Evolutionary conservation across 2,329 filamentous ascomycete genomes (phyloP).

Genomic region (Xylariaceae sp.): DNA sequence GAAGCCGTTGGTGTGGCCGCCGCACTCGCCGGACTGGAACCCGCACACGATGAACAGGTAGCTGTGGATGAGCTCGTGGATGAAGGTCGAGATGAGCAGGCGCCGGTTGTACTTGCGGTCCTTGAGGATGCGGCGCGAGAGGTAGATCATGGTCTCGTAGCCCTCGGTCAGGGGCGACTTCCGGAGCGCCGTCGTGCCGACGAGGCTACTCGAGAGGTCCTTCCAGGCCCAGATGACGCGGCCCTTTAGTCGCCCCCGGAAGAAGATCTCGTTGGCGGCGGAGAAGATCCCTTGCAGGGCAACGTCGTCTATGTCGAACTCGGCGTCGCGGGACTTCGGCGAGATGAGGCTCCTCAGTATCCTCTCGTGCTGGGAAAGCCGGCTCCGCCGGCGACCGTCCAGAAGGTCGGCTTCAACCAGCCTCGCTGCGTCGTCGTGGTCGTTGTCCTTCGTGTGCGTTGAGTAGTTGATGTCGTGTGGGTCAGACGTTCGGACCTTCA

Average conservation of each 20-base stretch:
- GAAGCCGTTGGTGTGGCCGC: constrained; percentile 65
- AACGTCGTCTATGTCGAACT: constrained; percentile 59
- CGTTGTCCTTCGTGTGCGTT: constrained; percentile 48
- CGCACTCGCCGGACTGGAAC: constrained; percentile 55
- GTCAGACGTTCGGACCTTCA: constrained; percentile 21
- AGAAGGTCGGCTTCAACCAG: constrained; percentile 53
- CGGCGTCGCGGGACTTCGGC: constrained; percentile 48
- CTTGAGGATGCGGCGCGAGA: constrained; percentile 62
- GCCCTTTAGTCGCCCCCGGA: constrained; percentile 56
- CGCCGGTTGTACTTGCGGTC: constrained; percentile 59
- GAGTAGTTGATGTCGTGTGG: constrained; percentile 32
- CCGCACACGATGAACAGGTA: constrained; percentile 67
- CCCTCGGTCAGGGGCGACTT: constrained; percentile 49
- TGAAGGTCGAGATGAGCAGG: constrained; percentile 64
- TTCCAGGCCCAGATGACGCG: constrained; percentile 67
- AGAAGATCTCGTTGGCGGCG: constrained; percentile 65
- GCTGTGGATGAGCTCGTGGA: constrained; percentile 70
- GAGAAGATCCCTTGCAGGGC: constrained; percentile 62
- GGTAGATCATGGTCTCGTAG: constrained; percentile 64
- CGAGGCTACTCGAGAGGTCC: constrained; percentile 58
- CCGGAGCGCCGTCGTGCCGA: constrained; percentile 65
- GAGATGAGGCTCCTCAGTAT: constrained; percentile 62
- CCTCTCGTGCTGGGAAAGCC: constrained; percentile 57
- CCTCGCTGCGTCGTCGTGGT: constrained; percentile 52
- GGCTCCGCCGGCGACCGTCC: constrained; percentile 46